Conservation (phyloP, 768 basidiomycete genomes). For the Xerocomus spinulosus region DNA sequence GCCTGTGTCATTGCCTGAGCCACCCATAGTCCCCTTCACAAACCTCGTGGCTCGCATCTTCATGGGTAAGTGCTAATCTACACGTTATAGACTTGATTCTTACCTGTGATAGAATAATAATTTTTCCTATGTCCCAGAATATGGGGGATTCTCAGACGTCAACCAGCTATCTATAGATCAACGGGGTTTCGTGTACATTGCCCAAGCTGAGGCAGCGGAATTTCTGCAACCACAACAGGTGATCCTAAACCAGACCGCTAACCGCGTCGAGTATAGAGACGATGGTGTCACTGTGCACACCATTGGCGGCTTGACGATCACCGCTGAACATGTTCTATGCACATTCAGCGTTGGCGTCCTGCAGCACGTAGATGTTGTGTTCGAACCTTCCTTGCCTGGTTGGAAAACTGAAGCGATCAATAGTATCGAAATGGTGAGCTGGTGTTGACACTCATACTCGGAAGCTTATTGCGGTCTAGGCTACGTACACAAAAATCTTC, state of each 20-base stretch:
- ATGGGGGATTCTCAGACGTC: conserved; percentile 54
- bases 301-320: conserved; percentile 38
- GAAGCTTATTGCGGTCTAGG: conserved; percentile 23
- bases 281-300: conserved; percentile 46
- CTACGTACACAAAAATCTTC: conserved; percentile 66
- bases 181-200: conserved; percentile 55
- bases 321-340: conserved; percentile 55
- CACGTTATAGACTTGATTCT: neutral
- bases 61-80: conserved; percentile 43
- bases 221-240: conserved; percentile 49
- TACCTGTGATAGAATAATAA: conserved; percentile 48
- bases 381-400: conserved; percentile 50
- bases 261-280: conserved; percentile 41
- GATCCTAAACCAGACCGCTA: conserved; percentile 48
- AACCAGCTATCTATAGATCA: conserved; percentile 56
- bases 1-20: conserved; percentile 14
- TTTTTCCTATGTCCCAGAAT: conserved; percentile 47
- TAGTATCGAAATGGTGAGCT: conserved; percentile 52
- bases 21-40: conserved; percentile 55
- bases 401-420: conserved; percentile 66
- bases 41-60: conserved; percentile 58
- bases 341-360: conserved; percentile 71
- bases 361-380: conserved; percentile 57
- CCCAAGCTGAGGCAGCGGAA: conserved; percentile 51
- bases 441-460: neutral